These are phyloP conservation scores for Aspergillus asperescens DNA, from an alignment of 495 filamentous ascomycete species.

Conservation along the genomic window DNA sequence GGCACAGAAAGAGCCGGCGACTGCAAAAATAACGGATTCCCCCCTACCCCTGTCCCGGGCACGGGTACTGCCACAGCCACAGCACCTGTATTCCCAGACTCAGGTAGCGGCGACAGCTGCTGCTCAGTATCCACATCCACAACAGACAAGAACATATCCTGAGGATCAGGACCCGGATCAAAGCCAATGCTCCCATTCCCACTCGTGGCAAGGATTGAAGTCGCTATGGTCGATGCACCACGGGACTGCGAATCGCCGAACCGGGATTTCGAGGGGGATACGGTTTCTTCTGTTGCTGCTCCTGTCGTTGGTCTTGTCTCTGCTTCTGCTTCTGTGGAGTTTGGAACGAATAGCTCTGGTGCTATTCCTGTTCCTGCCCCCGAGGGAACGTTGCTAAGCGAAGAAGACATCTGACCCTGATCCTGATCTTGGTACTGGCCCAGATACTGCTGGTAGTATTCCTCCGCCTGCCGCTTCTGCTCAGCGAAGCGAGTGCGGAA, in stretches of 20 bases:
- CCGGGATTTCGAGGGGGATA: background rate
- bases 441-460: conserved; percentile 8
- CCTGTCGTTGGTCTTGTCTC: background rate
- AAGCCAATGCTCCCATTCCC: background rate
- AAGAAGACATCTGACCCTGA: no score
- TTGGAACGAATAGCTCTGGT: background rate
- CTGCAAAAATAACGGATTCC: background rate
- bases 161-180: no score
- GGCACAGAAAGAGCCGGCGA: background rate
- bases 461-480: conserved; percentile 10
- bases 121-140: background rate
- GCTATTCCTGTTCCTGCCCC: background rate
- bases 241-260: conserved; percentile 7
- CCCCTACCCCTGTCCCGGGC: background rate
- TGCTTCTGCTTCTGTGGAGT: background rate
- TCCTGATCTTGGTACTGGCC: background rate
- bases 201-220: conserved; percentile 4
- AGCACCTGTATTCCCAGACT: background rate
- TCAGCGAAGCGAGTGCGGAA: conserved; percentile 31
- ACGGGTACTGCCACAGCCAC: background rate
- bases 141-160: background rate
- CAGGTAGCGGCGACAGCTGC: background rate
- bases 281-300: background rate
- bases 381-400: no score
- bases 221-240: conserved; percentile 4